A percentile compares a stretch with the other conserved stretches of the same genome.
Conservation (phyloP, 208 protist genomes). For the Angomonas ambiguus region DNA sequence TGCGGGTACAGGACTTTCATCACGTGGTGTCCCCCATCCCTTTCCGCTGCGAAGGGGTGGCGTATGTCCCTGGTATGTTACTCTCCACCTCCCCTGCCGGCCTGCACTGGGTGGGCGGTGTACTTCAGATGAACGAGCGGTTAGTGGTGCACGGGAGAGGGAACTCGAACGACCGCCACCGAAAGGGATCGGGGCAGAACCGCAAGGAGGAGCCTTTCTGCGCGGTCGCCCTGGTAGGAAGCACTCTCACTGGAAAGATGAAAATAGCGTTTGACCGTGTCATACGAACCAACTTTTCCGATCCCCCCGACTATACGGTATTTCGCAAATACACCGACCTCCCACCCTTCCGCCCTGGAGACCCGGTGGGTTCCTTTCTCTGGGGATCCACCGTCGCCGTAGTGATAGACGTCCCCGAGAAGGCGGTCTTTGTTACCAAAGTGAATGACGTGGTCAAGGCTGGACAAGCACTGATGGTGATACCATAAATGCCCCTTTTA, state of each 20-base stretch:
- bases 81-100: conserved; percentile 64
- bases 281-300: conserved; percentile 75
- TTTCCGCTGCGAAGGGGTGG: conserved; percentile 43
- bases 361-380: conserved; percentile 56
- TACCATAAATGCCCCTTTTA: neutral
- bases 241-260: conserved; percentile 72
- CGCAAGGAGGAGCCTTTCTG: neutral
- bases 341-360: conserved; percentile 25
- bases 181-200: neutral
- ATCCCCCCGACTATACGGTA: conserved; percentile 77
- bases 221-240: conserved; percentile 66
- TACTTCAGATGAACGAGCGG: conserved; percentile 77
- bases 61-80: conserved; percentile 79
- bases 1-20: conserved; percentile 78
- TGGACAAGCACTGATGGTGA: conserved; percentile 46
- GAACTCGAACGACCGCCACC: conserved; percentile 10
- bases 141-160: conserved; percentile 53
- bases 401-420: conserved; percentile 67
- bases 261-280: conserved; percentile 55
- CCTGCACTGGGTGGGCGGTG: conserved; percentile 67
- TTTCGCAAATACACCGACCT: conserved; percentile 28
- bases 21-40: conserved; percentile 62
- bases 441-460: conserved; percentile 61
- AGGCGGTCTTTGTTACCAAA: conserved; percentile 23
- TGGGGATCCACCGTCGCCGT: conserved; percentile 87